Evolutionary conservation across 106 monocot species (phyloP).

Genomic region (Dendrobium officinale): DNA sequence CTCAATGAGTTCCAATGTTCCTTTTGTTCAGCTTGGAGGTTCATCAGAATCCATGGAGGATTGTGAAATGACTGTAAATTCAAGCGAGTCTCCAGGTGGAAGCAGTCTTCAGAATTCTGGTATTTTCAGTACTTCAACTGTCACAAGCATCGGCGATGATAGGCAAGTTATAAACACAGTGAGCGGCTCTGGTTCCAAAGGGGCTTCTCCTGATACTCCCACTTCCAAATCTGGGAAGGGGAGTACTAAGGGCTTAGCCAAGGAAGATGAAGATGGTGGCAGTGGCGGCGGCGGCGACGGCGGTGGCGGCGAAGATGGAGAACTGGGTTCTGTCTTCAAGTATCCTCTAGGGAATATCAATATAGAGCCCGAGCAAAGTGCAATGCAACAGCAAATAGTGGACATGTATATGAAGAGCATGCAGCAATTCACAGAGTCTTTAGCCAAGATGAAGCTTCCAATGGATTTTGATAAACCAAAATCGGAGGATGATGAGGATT

Average conservation of each 20-base stretch:
- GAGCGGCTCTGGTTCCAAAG: constrained; percentile 16
- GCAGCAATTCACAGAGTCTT: constrained; percentile 63
- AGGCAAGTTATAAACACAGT: neutral
- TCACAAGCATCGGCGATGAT: constrained; percentile 27
- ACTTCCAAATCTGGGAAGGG: constrained; percentile 17
- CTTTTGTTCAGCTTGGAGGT: constrained; percentile 20
- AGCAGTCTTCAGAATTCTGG: constrained; percentile 14
- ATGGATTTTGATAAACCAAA: constrained; percentile 38
- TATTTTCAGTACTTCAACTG: constrained; percentile 18
- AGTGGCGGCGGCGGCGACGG: neutral
- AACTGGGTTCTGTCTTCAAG: constrained; percentile 30
- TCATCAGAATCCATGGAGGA: constrained; percentile 13
- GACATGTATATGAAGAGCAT: constrained; percentile 76
- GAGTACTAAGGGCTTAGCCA: neutral
- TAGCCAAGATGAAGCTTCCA: constrained; percentile 70
- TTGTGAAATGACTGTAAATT: constrained; percentile 35
- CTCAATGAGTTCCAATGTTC: constrained; percentile 15
- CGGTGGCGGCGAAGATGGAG: neutral
- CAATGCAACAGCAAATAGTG: constrained; percentile 56
- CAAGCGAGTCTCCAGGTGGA: constrained; percentile 11
- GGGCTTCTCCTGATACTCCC: constrained; percentile 5
- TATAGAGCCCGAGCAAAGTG: constrained; percentile 36
- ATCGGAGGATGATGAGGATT: constrained; percentile 15
- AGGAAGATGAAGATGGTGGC: constrained; percentile 9
- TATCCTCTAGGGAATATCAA: constrained; percentile 40